These are phyloP conservation scores for Plantago elongata DNA, from an alignment of 257 asterid species.

Conservation along the genomic window DNA sequence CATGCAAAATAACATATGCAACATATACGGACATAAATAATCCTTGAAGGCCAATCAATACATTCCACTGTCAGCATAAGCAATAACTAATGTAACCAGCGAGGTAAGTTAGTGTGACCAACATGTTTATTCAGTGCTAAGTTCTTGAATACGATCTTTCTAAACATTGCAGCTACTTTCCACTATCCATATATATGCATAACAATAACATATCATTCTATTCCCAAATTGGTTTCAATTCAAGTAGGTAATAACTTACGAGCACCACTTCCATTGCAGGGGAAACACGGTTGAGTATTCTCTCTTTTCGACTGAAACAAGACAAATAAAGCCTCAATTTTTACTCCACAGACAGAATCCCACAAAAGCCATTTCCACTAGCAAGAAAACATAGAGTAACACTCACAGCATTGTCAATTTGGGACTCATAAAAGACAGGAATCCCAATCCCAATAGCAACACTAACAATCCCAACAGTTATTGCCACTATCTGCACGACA, in stretches of 20 bases:
- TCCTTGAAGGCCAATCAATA: no score
- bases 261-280: slow-evolving; percentile 88
- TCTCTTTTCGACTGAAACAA: slow-evolving; percentile 76
- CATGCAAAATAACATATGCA: no score
- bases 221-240: no score
- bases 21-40: no score
- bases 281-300: slow-evolving; percentile 89
- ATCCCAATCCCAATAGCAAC: slow-evolving; percentile 87
- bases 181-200: not conserved
- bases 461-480: slow-evolving; percentile 75
- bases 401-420: slow-evolving; percentile 80
- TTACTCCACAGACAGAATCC: not conserved
- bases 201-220: not conserved
- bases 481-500: slow-evolving; percentile 59
- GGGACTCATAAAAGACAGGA: slow-evolving; percentile 86
- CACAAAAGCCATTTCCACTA: not conserved
- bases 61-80: no score
- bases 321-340: not conserved
- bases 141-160: no score
- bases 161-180: no score
- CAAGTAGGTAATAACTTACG: slow-evolving; percentile 51
- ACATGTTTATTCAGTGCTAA: no score
- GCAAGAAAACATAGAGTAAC: not conserved
- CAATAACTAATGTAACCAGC: no score
- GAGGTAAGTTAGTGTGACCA: no score